Base-by-base conservation (phyloP, 192 early-diverging fungal species). In the Umbelopsis vinacea region DNA sequence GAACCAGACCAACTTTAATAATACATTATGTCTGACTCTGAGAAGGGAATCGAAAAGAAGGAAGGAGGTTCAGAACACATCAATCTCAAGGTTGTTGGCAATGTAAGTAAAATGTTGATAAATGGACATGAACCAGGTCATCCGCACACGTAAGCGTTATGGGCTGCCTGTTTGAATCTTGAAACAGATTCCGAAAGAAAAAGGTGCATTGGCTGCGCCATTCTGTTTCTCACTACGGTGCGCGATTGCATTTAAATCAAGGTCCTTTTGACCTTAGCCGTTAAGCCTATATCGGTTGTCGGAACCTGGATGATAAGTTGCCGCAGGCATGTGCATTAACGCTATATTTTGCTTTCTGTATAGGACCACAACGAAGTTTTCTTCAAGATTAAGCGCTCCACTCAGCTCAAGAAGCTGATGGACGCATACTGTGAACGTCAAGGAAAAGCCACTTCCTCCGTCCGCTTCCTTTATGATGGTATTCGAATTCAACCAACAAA, bases 311-410 rank as follows among this genome's bases (percentile, higher is more conserved):
- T n/a, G 60, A 35, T 38, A 66, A 66, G 38, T 19, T n/a, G n/a
- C 48, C 48, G n/a, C 48, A 45, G 47, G 22, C 19, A 63, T 52
- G 26, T 45, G 22, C 8, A n/a, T 33, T 48, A 11, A 14, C 38
- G 26, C n/a, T 55, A 23, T 12, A 50, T 33, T 53, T 66, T 35
- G 8, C 14, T 70, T 10, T 33, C 60, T 54, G 50, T 19, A 23
- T 29, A 94, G 94, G 95, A 89, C 78, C 86, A 82, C 71, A 88
- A 87, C 55, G 92, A 94, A 74, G 89, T 94, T 15, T 90, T 91
- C 81, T 98, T 98, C 85, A 98, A 97, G 84, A 98, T 98, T 82
- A 98, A 97, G 83, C 88, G 92, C 40, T 84, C 89, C 11, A 97
- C 97, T 33, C 93, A 90, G 70, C 87, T 98, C 24, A 89, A 90